Base-by-base conservation (phyloP, 164 flowering plant species). In the Vitis labrusca region DNA sequence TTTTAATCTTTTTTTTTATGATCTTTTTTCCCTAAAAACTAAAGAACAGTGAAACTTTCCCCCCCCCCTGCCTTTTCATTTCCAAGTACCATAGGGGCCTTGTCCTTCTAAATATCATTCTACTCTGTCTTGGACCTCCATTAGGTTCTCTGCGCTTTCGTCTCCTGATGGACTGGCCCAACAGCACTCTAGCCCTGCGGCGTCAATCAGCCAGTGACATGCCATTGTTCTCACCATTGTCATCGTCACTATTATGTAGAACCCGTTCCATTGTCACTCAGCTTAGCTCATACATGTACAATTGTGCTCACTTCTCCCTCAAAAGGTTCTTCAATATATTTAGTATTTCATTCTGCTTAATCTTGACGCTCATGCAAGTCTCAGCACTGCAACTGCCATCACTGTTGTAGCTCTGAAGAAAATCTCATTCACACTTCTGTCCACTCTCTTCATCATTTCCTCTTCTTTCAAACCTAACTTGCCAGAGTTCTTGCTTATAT, bases 111-210 rank as follows among this genome's bases (percentile, higher is more conserved):
- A 32, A 32, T 32, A 32, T 32, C 44, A 32, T 32, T 32, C 44
- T 15, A 0, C 47, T 55, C 59, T 70, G 74, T 56, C 75, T 63
- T 44, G 32, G 67, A 52, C 65, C 71, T 13, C 57, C 56, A 37
- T 53, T 77, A 58, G 49, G 65, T 70, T 80, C 81, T 74, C 84
- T 81, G 30, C 68, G 77, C 61, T 85, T 79, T 0, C 82, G 76
- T 62, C 84, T 76, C 80, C 89, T 80, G 13, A 79, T 74, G 0
- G 84, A 78, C 15, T 79, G 80, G 19, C 84, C 84, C 79, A 82
- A 64, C 19, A 80, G 64, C 12, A 77, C 70, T 53, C 82, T 75
- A 10, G 83, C 78, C 13, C 74, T 79, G 15, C 73, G 79, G 14
- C 74, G 78, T 2, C 79, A 76, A 51, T 70, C 63, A 16, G 67